Conservation (phyloP, 2,329 filamentous ascomycete species). For the Fusarium subtropicale region DNA sequence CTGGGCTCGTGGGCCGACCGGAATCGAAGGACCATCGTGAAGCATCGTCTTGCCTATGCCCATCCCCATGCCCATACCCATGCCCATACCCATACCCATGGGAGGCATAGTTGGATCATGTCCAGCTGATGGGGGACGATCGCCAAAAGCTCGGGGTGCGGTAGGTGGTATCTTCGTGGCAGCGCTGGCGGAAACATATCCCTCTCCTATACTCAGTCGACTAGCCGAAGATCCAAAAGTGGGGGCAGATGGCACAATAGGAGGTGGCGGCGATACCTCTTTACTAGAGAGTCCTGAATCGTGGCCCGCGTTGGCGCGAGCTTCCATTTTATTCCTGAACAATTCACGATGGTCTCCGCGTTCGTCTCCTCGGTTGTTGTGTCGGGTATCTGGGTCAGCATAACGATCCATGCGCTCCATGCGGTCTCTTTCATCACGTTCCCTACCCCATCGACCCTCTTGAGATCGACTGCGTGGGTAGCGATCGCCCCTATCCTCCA, state of each 20-base stretch:
- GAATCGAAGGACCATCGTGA: slow-evolving; percentile 62
- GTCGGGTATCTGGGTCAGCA: slow-evolving; percentile 54
- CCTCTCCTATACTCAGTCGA: slow-evolving; percentile 53
- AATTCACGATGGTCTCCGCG: slow-evolving; percentile 60
- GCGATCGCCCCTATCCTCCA: slow-evolving; percentile 69
- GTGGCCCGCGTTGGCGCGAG: slow-evolving; percentile 59
- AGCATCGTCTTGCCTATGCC: slow-evolving; percentile 51
- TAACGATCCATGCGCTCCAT: slow-evolving; percentile 58
- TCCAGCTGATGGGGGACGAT: slow-evolving; percentile 60
- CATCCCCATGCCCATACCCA: no score
- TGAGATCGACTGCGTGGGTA: slow-evolving; percentile 75
- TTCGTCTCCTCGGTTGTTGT: slow-evolving; percentile 62
- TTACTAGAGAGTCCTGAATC: slow-evolving; percentile 61
- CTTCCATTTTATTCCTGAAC: slow-evolving; percentile 63
- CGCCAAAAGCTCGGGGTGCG: slow-evolving; percentile 63
- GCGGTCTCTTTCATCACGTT: slow-evolving; percentile 66
- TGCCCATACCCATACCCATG: slow-evolving; percentile 52
- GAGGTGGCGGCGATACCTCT: slow-evolving; percentile 68
- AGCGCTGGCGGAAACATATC: slow-evolving; percentile 45
- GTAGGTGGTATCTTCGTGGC: slow-evolving; percentile 65
- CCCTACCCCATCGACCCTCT: slow-evolving; percentile 69
- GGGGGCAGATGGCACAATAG: slow-evolving; percentile 67
- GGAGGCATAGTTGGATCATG: slow-evolving; percentile 52
- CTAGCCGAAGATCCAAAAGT: slow-evolving; percentile 68
- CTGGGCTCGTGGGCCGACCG: slow-evolving; percentile 65